Evolutionary conservation across 441 rosid genomes (phyloP), one percentile per base, ranked within the genome.

Genomic region (Populus hybrid): DNA sequence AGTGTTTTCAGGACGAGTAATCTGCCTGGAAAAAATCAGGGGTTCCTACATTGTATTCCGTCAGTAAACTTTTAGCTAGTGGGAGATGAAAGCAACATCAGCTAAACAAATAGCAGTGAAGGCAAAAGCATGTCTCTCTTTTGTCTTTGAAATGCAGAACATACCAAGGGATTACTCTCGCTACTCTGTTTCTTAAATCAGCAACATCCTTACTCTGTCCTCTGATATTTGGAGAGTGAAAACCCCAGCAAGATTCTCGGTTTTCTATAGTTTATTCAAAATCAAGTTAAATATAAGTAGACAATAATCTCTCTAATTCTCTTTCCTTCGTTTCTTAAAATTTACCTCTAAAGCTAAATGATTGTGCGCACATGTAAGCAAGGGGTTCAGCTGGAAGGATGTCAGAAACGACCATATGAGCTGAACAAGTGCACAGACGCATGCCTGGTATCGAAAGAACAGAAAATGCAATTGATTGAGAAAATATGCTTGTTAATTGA

Each of bases 31-130:
- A 45, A 71, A 64, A n/a, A 29, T n/a, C 38, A 28, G 78, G 68
- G 65, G 45, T 36, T 61, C 36, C 71, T 21, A 2, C 59, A 45
- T 68, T 23, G 68, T 12, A 16, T 23, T 24, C 36, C 40, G 77
- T 35, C 36, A 10, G 29, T 53, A 42, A 42, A 63, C 50, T 70
- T 74, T 83, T 80, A 50, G 73, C 69, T 72, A 80, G 78, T 82
- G 87, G 83, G 74, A 28, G 77, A 24, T 84, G 85, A 80, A 80
- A 84, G 84, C 75, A 77, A 82, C 83, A 31, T n/a, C 14, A 16
- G 75, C 76, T 61, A 26, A 75, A 76, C 33, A 76, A 66, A 73
- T 26, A 56, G 33, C n/a, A 38, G 21, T 40, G 64, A 70, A 77
- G 69, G 65, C 74, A 70, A 85, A 79, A 73, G 82, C 83, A 79